These are phyloP conservation scores for Oryza rufipogon DNA, from an alignment of 176 grass and related monocot species.

Conservation along the genomic window DNA sequence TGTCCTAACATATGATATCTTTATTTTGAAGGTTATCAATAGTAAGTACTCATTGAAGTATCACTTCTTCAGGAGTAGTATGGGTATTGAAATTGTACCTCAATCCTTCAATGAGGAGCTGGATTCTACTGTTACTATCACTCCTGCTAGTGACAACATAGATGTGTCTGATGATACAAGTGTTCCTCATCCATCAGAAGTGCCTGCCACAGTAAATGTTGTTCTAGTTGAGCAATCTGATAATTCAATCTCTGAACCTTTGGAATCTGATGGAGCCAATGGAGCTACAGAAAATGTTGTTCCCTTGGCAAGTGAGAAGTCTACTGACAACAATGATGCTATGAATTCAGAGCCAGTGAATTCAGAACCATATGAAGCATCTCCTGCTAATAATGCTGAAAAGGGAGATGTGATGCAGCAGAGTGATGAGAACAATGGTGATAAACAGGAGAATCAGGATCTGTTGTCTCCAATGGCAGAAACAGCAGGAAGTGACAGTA, in stretches of 20 bases:
- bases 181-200: slow-evolving; percentile 25
- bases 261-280: slow-evolving; percentile 17
- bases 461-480: slow-evolving; percentile 18
- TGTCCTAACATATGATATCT: slow-evolving; percentile 12
- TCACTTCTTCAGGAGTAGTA: background rate
- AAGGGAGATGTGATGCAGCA: slow-evolving; percentile 17
- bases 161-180: slow-evolving; percentile 29
- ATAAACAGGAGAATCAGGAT: slow-evolving; percentile 41
- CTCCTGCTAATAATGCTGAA: background rate
- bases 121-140: slow-evolving; percentile 15
- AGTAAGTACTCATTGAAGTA: background rate
- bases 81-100: slow-evolving; percentile 40
- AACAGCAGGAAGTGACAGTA: slow-evolving; percentile 40
- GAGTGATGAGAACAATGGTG: slow-evolving; percentile 26
- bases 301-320: background rate
- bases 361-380: slow-evolving; percentile 4
- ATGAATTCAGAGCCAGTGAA: slow-evolving; percentile 28
- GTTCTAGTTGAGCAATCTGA: slow-evolving; percentile 1
- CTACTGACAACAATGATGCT: slow-evolving; percentile 11
- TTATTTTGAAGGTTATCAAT: slow-evolving; percentile 1
- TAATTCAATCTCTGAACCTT: slow-evolving; percentile 9
- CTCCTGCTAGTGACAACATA: background rate
- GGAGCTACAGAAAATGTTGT: too few species aligned
- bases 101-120: slow-evolving; percentile 36
- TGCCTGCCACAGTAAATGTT: slow-evolving; percentile 1